Percentiles rank a stretch among this genome's conserved stretches.
Evolutionary conservation across 805 yeast species (phyloP).

Genomic region (Diddensiella caesifluorescens): DNA sequence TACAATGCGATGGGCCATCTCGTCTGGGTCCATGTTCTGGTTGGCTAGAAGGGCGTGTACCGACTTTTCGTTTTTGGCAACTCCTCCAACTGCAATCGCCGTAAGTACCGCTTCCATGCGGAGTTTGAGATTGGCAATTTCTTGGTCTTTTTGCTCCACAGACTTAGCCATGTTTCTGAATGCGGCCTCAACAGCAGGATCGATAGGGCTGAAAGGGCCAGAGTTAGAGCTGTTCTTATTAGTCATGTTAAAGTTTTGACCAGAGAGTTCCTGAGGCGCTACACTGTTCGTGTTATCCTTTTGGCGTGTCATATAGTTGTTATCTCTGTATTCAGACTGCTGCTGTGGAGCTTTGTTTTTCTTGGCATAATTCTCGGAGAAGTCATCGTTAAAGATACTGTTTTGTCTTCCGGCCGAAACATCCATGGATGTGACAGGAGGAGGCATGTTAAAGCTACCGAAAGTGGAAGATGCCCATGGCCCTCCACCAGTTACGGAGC

Average conservation of each 20-base stretch:
- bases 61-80: conserved; percentile 8
- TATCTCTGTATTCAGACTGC: too few relatives aligned
- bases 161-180: conserved; percentile 46
- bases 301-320: too few relatives aligned
- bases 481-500: conserved; percentile 5
- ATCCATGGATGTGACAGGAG: neutral
- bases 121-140: conserved; percentile 55
- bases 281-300: too few relatives aligned
- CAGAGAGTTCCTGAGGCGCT: too few relatives aligned
- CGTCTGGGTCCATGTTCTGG: conserved; percentile 56
- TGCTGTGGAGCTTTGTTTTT: neutral
- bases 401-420: neutral
- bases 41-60: conserved; percentile 8
- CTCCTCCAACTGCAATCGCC: conserved; percentile 37
- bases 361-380: neutral
- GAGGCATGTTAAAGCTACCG: conserved; percentile 10
- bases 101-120: conserved; percentile 60
- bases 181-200: conserved; percentile 36
- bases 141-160: conserved; percentile 43
- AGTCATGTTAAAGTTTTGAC: too few relatives aligned
- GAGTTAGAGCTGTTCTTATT: too few relatives aligned
- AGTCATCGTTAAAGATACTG: conserved; percentile 2
- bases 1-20: conserved; percentile 66
- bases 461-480: conserved; percentile 11
- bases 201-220: conserved; percentile 12